Evolutionary conservation across 2,329 filamentous ascomycete species (phyloP), one percentile per base, ranked within the genome.

Genomic region (Alternaria arborescens): DNA sequence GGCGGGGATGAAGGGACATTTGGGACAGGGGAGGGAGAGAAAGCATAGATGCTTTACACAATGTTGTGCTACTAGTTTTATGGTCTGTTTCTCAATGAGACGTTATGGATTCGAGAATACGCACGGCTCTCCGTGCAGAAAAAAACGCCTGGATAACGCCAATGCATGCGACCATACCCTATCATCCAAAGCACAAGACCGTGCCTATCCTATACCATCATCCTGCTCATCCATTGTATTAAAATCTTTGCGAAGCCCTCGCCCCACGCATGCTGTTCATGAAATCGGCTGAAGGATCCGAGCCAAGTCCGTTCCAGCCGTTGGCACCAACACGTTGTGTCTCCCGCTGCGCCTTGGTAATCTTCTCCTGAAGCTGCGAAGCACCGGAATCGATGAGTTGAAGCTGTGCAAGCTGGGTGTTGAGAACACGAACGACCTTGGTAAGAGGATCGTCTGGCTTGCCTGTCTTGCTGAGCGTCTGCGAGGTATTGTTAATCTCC

Each of bases 401-500:
- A 62, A 99, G 85, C 79, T 97, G 94, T 36, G 89, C 89, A 38
- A 99, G 88, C 78, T 99, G 95, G 24, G 90, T 89, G 78, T 99
- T 99, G 69, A 99, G 89, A 51, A 98, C 93, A 65, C 93, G 90
- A 54, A 98, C 94, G 73, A 99, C 97, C 80, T 97, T 93, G 69
- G 93, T 94, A 75, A 98, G 85, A 40, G 71, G 66, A 60, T 76
- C 71, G 65, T 80, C 77, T 28, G 92, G 87, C 80, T 96, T 96
- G 80, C 87, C 90, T 60, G 91, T 93, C 85, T 96, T 97, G 85
- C 89, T 94, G 67, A 99, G 82, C 24, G 89, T 93, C 55, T 91
- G 87, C n/a, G 92, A 95, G 64, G 96, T 94, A 69, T 90, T 88
- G 77, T 99, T 99, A 77, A 99, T 97, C 80, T 98, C 95, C 76